Evolutionary conservation across 2,329 filamentous ascomycete genomes (phyloP).

Genomic region (Alternaria sp.): DNA sequence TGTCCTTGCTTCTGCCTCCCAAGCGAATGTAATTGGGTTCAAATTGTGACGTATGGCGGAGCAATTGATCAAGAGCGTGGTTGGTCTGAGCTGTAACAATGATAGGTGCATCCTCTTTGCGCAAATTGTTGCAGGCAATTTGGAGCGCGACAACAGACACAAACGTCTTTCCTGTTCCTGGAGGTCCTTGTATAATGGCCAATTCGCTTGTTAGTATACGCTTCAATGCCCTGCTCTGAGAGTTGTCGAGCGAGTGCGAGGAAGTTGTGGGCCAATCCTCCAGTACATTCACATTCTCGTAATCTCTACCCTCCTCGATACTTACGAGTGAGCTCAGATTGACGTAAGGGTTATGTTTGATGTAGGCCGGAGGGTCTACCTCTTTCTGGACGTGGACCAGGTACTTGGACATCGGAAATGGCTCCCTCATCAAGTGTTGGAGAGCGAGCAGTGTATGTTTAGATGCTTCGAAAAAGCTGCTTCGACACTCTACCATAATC

Average conservation of each 20-base stretch:
- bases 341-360: conserved; percentile 58
- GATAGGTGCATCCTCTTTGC: conserved; percentile 68
- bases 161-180: conserved; percentile 81
- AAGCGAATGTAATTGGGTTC: conserved; percentile 70
- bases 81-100: conserved; percentile 88
- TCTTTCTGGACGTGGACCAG: conserved; percentile 60
- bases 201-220: conserved; percentile 76
- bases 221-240: conserved; percentile 73
- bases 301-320: conserved; percentile 46
- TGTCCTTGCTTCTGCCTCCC: conserved; percentile 74
- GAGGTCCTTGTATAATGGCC: conserved; percentile 84
- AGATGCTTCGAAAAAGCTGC: conserved; percentile 79
- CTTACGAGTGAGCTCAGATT: conserved; percentile 60
- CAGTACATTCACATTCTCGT: conserved; percentile 63
- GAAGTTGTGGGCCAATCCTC: conserved; percentile 61
- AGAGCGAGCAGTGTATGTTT: conserved; percentile 77
- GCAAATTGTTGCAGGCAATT: conserved; percentile 68
- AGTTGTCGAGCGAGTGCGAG: conserved; percentile 67
- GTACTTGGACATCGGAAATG: conserved; percentile 70
- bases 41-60: conserved; percentile 69
- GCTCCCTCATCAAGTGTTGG: conserved; percentile 69
- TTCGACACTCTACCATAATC: conserved; percentile 79
- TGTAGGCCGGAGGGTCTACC: conserved; percentile 62
- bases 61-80: conserved; percentile 84
- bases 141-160: conserved; percentile 77